Percentiles rank a stretch among this genome's conserved stretches.
These are phyloP conservation scores for Arthrobotrys conoides DNA, from an alignment of 2,329 filamentous ascomycete species.

Conservation along the genomic window DNA sequence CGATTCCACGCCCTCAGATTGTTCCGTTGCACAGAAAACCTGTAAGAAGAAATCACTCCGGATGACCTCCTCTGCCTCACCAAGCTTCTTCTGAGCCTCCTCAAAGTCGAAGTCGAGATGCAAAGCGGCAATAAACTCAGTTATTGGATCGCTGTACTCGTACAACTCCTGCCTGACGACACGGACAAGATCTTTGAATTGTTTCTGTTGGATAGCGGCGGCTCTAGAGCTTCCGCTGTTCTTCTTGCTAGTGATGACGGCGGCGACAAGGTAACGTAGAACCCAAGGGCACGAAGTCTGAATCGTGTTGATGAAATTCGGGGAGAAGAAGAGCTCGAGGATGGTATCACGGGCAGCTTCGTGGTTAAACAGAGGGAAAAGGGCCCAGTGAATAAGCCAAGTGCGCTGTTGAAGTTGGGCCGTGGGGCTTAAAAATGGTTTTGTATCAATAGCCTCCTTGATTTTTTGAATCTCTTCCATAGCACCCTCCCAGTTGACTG, in stretches of 20 bases:
- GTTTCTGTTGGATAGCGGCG: constrained; percentile 92
- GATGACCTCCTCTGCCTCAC: constrained; percentile 89
- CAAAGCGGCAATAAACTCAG: constrained; percentile 94
- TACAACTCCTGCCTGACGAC: constrained; percentile 97
- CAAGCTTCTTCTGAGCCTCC: constrained; percentile 90
- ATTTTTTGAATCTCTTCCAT: constrained; percentile 93
- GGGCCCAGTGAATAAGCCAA: constrained; percentile 97
- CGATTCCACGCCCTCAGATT: constrained; percentile 71
- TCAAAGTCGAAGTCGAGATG: constrained; percentile 98
- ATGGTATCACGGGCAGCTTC: constrained; percentile 90
- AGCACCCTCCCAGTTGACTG: constrained; percentile 92
- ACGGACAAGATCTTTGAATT: constrained; percentile 95
- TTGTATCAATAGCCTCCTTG: constrained; percentile 90
- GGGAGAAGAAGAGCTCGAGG: constrained; percentile 96
- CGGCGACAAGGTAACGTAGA: constrained; percentile 90
- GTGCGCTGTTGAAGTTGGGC: constrained; percentile 96
- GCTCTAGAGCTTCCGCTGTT: constrained; percentile 76
- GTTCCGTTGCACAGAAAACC: constrained; percentile 14
- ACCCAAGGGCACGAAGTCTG: constrained; percentile 98
- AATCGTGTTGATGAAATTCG: constrained; percentile 99
- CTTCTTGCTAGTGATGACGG: constrained; percentile 92
- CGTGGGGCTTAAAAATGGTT: constrained; percentile 95
- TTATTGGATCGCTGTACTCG: constrained; percentile 96
- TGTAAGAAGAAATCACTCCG: constrained; percentile 94
- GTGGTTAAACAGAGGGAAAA: constrained; percentile 99